Evolutionary conservation across 2,329 filamentous ascomycete species (phyloP), one percentile per base, ranked within the genome.

Genomic region (Penicillium palitans): DNA sequence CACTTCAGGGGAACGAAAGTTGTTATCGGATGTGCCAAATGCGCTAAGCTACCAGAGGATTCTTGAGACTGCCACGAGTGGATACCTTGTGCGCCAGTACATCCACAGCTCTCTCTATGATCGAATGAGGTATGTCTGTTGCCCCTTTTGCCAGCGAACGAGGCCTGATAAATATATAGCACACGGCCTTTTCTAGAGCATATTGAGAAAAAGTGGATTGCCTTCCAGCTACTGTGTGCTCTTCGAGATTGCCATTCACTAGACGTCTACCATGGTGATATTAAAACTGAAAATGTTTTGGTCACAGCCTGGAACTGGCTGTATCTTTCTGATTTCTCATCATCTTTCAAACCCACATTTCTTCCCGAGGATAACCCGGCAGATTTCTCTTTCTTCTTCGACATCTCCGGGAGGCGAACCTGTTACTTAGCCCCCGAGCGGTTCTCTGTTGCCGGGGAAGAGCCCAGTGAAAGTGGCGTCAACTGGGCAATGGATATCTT

Each of bases 291-390:
- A 76, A 99, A 99, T 69, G 87, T 96, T 37, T 81, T 99, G 48
- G 93, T 99, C 51, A 99, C 95, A 0, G 98, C 95, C 7, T 99
- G 95, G 95, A 97, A 98, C 78, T 99, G 96, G 95, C 83, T 99
- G 2, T 99, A 98, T 73, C 83, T 99, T 39, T 89, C 93, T n/a
- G 95, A 99, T 74, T 99, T 98, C 74, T 96, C 93, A 4, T 92
- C 93, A 0, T 89, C 90, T 0, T 98, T 96, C 79, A 99, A 99
- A 72, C 95, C 93, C 12, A 90, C 93, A 6, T 91, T 91, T 74
- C 81, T 99, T 3, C 95, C 95, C 3, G 93, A 97, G 74, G 93
- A 99, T 70, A 98, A 99, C 69, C 95, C 95, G 1, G 93, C 91
- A 17, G 92, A 98, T 69, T 99, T 98, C 70, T 96, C 93, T 0